Evolutionary conservation across 768 basidiomycete genomes (phyloP), one percentile per base, ranked within the genome.

Genomic region (Russula compacta): DNA sequence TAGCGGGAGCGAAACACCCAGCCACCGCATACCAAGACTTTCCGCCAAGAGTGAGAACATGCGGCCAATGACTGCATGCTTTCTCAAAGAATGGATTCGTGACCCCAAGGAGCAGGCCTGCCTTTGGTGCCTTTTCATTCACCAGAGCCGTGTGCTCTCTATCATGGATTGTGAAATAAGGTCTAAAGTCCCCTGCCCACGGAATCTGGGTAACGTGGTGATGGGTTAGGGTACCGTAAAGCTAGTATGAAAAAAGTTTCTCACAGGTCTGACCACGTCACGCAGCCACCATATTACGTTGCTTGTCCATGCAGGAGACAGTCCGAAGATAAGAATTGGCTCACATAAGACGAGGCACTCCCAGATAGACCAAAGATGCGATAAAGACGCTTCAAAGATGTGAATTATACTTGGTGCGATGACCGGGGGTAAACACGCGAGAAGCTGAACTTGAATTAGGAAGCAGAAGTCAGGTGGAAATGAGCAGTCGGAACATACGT

Each of bases 121-220:
- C 72, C 71, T 84, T 84, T 0, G 90, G 92, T n/a, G 85, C 82
- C 35, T 89, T 82, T 63, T 85, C 85, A 70, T 92, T 93, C 46
- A 97, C 85, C 12, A 99, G 72, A 2, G 79, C 68, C 3, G 79
- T 67, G 64, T 87, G 84, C 61, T 97, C 94, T n/a, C 80, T 80
- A 68, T 98, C 95, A 70, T 98, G 95, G 67, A 99, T 93, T 15
- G 95, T 97, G 66, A 98, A 89, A 72, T 95, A 99, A 0, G 95
- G 95, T 9, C 95, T 81, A 67, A 92, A 83, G 69, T 99, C 95
- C 1, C 83, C 83, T 0, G 86, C 82, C 8, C 91, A 77, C 4
- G 93, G 92, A 35, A 95, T 85, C 92, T 93, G 61, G 24, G 24
- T 17, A 15, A 21, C 14, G 38, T 39, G 49, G 15, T 35, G 19